phyloP scores from a whole-genome alignment of 495 filamentous ascomycete species.

The Aspergillus diversus region DNA sequence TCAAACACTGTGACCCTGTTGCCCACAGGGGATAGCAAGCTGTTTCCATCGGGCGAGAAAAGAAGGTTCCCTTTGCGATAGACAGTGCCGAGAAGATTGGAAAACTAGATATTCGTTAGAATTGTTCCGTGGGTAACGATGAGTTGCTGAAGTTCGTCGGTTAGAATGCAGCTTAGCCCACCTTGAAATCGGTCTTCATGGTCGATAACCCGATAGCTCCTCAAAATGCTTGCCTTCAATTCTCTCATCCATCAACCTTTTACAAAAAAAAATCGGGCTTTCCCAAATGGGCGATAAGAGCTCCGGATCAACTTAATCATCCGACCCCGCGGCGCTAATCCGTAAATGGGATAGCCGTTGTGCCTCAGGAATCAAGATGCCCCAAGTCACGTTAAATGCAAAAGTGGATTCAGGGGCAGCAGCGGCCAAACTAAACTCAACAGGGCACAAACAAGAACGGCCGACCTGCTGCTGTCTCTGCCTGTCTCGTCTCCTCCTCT shows the following conservation, averaged over 20 bases:
- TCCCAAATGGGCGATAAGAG: conserved; percentile 32
- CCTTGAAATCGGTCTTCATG: conserved; percentile 98
- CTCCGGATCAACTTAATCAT: conserved; percentile 28
- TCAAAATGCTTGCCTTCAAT: conserved; percentile 10
- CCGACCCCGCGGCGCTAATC: conserved; percentile 28
- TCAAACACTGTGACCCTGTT: conserved; percentile 96
- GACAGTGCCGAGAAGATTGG: conserved; percentile 93
- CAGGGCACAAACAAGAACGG: conserved; percentile 22
- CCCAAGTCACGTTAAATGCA: conserved; percentile 14
- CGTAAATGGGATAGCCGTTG: conserved; percentile 20
- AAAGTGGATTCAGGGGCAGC: conserved; percentile 34
- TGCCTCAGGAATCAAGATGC: conserved; percentile 15
- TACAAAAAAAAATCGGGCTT: conserved; percentile 27
- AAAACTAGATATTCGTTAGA: conserved; percentile 64
- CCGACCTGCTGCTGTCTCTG: conserved; percentile 17
- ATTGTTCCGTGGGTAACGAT: background rate
- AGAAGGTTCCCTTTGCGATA: conserved; percentile 96
- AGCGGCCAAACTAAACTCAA: conserved; percentile 24
- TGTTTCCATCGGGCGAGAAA: conserved; percentile 95
- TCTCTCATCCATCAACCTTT: conserved; percentile 3
- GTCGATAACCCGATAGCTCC: conserved; percentile 39
- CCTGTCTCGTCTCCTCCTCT: conserved; percentile 15
- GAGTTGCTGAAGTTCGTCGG: background rate
- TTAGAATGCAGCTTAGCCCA: conserved; percentile 34
- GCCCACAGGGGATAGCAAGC: conserved; percentile 94